Evolutionary conservation across 768 basidiomycete species (phyloP), one percentile per base, ranked within the genome.

Genomic region (Gloeostereum incarnatum): DNA sequence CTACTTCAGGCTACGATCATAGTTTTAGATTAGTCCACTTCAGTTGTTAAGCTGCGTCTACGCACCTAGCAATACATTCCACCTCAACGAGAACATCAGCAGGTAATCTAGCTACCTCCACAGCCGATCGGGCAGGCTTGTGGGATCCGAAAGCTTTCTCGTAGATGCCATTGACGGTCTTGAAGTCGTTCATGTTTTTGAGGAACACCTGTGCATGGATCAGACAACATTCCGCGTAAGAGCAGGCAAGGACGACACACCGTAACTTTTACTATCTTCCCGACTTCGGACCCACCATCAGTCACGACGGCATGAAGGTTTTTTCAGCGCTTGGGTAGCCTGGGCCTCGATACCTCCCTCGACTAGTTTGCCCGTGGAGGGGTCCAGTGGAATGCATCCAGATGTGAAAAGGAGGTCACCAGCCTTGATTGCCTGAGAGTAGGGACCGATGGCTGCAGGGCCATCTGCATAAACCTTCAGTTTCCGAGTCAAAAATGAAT

Each of bases 11-110:
- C 33, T 34, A 9, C 11, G 33, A 4, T 14, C 13, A 14, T 34
- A n/a, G 21, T n/a, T n/a, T n/a, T 20, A 34, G 21, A 3, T 20
- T 2, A 9, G n/a, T n/a, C 33, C 7, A 14, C 13, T 34, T 20
- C 33, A n/a, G n/a, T n/a, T n/a, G n/a, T n/a, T n/a, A n/a, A 34
- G 16, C 3, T n/a, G 33, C 13, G 17, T 30, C 29, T n/a, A 34
- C 33, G 33, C 33, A 80, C 81, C 79, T 81, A 9, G 80, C 88
- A 57, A 92, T 83, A 43, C 76, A 80, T 60, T 98, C 94, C 39
- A 98, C 75, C 69, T 98, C 94, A 36, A 96, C 79, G 24, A 93
- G 67, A 6, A 89, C 93, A 51, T 91, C 87, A 56, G 82, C 88
- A 7, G 94, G 94, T 38, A 98, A 70, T 31, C 89, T 69, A 23